phyloP scores from a whole-genome alignment of 768 basidiomycete genomes.

The Hygrophoropsis aurantiaca region DNA sequence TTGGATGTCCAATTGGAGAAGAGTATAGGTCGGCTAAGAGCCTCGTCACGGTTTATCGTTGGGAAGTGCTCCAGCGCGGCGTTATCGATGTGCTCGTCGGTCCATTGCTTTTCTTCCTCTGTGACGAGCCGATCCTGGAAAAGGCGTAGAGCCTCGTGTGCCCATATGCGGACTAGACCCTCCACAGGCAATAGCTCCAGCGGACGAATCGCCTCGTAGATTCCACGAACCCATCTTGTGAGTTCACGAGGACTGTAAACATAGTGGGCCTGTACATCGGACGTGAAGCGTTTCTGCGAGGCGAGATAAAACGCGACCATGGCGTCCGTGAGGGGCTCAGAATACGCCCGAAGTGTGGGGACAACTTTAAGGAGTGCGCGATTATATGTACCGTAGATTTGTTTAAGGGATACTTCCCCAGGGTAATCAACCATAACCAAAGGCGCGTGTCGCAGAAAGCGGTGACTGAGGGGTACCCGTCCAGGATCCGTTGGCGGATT shows the following conservation, averaged over 20 bases:
- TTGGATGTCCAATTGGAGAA: slow-evolving; percentile 99
- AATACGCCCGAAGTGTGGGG: slow-evolving; percentile 88
- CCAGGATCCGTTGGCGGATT: slow-evolving; percentile 99
- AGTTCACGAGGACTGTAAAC: slow-evolving; percentile 99
- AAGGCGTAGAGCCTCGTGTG: slow-evolving; percentile 93
- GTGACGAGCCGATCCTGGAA: slow-evolving; percentile 97
- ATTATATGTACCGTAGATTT: slow-evolving; percentile 98
- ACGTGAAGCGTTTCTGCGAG: slow-evolving; percentile 92
- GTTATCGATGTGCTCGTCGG: slow-evolving; percentile 86
- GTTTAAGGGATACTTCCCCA: slow-evolving; percentile 93
- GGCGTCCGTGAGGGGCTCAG: slow-evolving; percentile 93
- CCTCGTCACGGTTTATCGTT: slow-evolving; percentile 84
- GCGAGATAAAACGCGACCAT: slow-evolving; percentile 96
- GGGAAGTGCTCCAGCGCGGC: slow-evolving; percentile 91
- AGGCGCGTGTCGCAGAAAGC: slow-evolving; percentile 97
- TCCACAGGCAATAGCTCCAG: slow-evolving; percentile 92
- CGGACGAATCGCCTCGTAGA: slow-evolving; percentile 95
- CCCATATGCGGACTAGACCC: slow-evolving; percentile 96
- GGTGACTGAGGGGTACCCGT: slow-evolving; percentile 95
- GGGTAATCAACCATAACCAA: slow-evolving; percentile 99
- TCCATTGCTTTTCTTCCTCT: slow-evolving; percentile 93
- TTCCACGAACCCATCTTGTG: slow-evolving; percentile 95
- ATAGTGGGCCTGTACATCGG: slow-evolving; percentile 97
- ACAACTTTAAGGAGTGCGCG: slow-evolving; percentile 94
- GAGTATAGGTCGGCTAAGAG: slow-evolving; percentile 84